Percentiles rank a stretch among this genome's conserved stretches.
phyloP scores from a whole-genome alignment of 2,329 filamentous ascomycete species.

The Ciborinia camelliae region DNA sequence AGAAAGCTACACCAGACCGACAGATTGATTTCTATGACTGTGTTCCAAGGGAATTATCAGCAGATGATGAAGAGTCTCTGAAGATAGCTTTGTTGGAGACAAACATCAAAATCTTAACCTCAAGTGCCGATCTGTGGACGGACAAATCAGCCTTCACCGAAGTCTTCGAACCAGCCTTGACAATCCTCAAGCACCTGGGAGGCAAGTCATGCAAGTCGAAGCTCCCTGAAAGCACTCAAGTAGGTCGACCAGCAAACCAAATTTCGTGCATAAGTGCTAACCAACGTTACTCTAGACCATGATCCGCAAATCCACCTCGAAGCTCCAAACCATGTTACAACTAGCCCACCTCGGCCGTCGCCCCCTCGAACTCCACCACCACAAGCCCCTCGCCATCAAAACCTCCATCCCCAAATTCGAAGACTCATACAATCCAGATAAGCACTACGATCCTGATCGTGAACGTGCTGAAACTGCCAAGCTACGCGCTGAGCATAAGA shows the following conservation, averaged over 20 bases:
- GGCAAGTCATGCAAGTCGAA: slow-evolving; percentile 50
- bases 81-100: slow-evolving; percentile 61
- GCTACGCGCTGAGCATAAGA: slow-evolving; percentile 54
- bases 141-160: slow-evolving; percentile 73
- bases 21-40: slow-evolving; percentile 61
- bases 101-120: slow-evolving; percentile 61
- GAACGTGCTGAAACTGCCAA: slow-evolving; percentile 83
- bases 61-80: slow-evolving; percentile 34
- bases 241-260: slow-evolving; percentile 22
- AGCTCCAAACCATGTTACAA: slow-evolving; percentile 53
- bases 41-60: slow-evolving; percentile 32
- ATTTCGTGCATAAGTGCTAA: not conserved
- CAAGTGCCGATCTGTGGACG: slow-evolving; percentile 70
- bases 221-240: slow-evolving; percentile 42
- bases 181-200: slow-evolving; percentile 59
- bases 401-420: slow-evolving; percentile 91
- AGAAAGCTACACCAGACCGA: slow-evolving; percentile 44
- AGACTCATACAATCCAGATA: slow-evolving; percentile 87
- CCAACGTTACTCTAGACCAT: slow-evolving; percentile 24
- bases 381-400: slow-evolving; percentile 84
- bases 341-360: slow-evolving; percentile 65
- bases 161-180: slow-evolving; percentile 65
- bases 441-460: slow-evolving; percentile 94
- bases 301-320: slow-evolving; percentile 35
- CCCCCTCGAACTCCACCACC: slow-evolving; percentile 83